Conservation (phyloP, 2,329 filamentous ascomycete genomes). For the Cladophialophora yegresii region DNA sequence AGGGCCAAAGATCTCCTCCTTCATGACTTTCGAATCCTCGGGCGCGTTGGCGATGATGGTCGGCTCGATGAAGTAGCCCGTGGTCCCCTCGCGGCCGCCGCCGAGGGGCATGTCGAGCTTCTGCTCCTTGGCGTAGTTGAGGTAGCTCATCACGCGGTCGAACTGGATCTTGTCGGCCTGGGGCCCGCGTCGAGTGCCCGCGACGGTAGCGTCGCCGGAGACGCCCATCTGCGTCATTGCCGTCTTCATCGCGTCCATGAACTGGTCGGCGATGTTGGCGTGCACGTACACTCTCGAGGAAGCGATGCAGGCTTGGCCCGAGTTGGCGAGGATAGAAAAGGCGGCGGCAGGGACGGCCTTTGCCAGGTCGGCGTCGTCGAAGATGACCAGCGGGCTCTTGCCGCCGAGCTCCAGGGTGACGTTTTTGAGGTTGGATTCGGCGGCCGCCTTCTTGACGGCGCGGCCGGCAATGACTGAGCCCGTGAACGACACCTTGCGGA, state of each 20-base stretch:
- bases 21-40: constrained; percentile 57
- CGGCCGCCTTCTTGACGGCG: constrained; percentile 40
- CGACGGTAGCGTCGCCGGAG: constrained; percentile 43
- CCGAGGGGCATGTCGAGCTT: constrained; percentile 57
- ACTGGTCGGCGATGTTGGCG: constrained; percentile 54
- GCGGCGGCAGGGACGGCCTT: constrained; percentile 51
- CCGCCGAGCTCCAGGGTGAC: constrained; percentile 44
- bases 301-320: constrained; percentile 59
- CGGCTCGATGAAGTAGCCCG: constrained; percentile 61
- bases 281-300: constrained; percentile 62
- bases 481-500: constrained; percentile 43
- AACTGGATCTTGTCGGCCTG: constrained; percentile 68
- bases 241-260: constrained; percentile 53
- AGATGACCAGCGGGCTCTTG: constrained; percentile 43
- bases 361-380: constrained; percentile 43
- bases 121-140: constrained; percentile 58
- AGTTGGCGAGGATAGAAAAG: constrained; percentile 60
- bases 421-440: constrained; percentile 43
- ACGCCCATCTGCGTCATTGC: constrained; percentile 40
- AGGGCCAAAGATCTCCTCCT: constrained; percentile 64
- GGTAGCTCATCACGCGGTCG: constrained; percentile 59
- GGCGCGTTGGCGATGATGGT: constrained; percentile 62
- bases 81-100: constrained; percentile 47
- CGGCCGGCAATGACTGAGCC: constrained; percentile 40
- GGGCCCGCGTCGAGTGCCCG: constrained; percentile 59